Evolutionary conservation across 345 rosid genomes (phyloP).

Genomic region (Citrus hindsii): DNA sequence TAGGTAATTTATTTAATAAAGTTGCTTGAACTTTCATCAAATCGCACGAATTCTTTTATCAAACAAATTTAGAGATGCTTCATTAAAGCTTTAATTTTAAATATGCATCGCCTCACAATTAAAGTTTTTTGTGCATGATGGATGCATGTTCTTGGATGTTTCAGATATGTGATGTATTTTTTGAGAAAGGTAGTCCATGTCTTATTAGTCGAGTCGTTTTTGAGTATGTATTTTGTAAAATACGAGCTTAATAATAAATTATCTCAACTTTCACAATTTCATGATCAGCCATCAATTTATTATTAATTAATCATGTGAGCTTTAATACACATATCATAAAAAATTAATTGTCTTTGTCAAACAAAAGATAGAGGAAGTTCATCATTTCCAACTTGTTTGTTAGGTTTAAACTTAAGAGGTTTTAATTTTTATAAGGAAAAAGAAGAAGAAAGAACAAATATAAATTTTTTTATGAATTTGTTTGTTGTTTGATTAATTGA

Average conservation of each 20-base stretch:
- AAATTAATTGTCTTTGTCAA: background rate
- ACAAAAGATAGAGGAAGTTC: background rate
- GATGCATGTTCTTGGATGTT: no score
- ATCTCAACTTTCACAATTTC: background rate
- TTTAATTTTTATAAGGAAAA: background rate
- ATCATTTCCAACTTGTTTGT: background rate
- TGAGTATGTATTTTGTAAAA: no score
- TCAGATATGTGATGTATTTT: no score
- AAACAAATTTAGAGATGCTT: background rate
- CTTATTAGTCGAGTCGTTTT: background rate
- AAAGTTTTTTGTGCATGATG: no score
- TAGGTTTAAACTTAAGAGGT: background rate
- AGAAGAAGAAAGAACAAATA: background rate
- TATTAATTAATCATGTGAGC: background rate
- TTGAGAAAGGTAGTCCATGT: no score
- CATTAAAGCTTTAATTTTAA: no score
- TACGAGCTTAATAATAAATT: background rate
- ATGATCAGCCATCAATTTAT: background rate
- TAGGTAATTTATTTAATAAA: conserved; percentile 32
- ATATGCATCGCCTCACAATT: no score
- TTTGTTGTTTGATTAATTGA: background rate
- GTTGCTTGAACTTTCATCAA: background rate
- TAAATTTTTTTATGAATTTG: background rate
- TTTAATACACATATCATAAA: background rate
- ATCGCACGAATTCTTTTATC: background rate